Base-by-base conservation (phyloP, 1,284 basidiomycete genomes). In the Sanghuangporus weigelae region DNA sequence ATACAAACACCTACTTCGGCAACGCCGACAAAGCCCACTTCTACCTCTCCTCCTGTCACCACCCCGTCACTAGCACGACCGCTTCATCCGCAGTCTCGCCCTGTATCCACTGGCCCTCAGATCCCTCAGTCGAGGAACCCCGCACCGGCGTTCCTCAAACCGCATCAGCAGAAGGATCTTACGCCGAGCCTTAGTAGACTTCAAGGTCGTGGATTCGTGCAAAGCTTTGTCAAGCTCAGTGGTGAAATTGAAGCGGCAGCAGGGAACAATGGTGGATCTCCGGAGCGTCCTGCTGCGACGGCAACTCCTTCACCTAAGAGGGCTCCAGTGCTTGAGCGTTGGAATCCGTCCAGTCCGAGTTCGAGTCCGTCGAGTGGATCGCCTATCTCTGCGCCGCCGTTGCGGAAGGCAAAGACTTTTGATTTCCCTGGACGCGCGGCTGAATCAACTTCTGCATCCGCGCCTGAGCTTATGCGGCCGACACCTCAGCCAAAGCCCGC, bases 191-290 rank as follows among this genome's bases (percentile, higher is more conserved):
- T 93, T 35, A 92, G 88, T 67, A 77, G 89, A 63, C 75, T 93
- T n/a, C 84, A 92, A 69, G 91, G 91, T 7, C 84, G 90, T 50
- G 90, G 90, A 1, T 92, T 93, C 69, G 90, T 93, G 7, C 86
- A 89, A 73, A 90, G 82, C 68, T 84, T 91, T 76, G 86, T 93
- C 38, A 85, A 87, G 73, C 85, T 80, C 44, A 89, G 82, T 68
- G 77, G 81, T 19, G 77, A 82, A 65, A 72, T 86, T 3, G 79
- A 82, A 66, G 67, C 69, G n/a, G 63, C 66, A 0, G 68, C 64
- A 8, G 67, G 72, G 3, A 14, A 66, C 10, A 7, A 16, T n/a
- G 16, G 44, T 46, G 14, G 63, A 16, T 58, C 67, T 0, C 62
- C 65, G 5, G 63, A 67, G 48, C 60, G 66, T 26, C 31, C 36